Evolutionary conservation across 371 early-diverging fungal genomes (phyloP).

Genomic region (Mortierella sp.): DNA sequence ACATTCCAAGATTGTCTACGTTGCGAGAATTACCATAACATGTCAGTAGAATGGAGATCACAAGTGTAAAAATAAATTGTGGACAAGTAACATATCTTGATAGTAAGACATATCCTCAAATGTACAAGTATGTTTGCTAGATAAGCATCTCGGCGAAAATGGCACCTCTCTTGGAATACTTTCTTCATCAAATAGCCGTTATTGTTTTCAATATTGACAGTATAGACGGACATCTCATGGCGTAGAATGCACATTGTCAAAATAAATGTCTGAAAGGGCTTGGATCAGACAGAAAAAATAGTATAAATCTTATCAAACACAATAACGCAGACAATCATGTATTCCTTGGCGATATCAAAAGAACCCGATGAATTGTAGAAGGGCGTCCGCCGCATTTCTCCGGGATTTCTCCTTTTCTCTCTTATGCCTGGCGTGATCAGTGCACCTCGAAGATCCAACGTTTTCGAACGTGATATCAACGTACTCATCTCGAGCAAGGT

Average conservation of each 20-base stretch:
- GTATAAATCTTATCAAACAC: constrained; percentile 19
- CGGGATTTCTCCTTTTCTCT: constrained; percentile 14
- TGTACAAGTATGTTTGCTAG: constrained; percentile 21
- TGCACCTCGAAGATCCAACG: constrained; percentile 4
- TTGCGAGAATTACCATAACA: background rate
- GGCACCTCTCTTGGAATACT: constrained; percentile 19
- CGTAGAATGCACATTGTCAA: constrained; percentile 15
- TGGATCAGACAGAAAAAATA: constrained; percentile 1
- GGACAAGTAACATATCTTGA: constrained; percentile 2
- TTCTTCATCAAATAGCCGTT: constrained; percentile 17
- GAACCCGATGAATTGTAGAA: constrained; percentile 16
- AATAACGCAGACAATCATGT: constrained; percentile 4
- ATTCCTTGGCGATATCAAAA: constrained; percentile 20
- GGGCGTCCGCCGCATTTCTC: constrained; percentile 15
- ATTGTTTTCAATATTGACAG: constrained; percentile 8
- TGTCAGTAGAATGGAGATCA: constrained; percentile 4
- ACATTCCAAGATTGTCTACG: constrained; percentile 21
- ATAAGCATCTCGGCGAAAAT: constrained; percentile 19
- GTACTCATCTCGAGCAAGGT: background rate
- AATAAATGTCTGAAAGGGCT: background rate
- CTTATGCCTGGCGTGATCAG: background rate
- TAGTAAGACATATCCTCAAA: constrained; percentile 20
- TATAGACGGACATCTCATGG: constrained; percentile 9
- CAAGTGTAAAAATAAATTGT: background rate
- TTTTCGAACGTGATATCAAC: constrained; percentile 15